Base-by-base conservation (phyloP, 257 asterid species). In the Scutellaria baicalensis region DNA sequence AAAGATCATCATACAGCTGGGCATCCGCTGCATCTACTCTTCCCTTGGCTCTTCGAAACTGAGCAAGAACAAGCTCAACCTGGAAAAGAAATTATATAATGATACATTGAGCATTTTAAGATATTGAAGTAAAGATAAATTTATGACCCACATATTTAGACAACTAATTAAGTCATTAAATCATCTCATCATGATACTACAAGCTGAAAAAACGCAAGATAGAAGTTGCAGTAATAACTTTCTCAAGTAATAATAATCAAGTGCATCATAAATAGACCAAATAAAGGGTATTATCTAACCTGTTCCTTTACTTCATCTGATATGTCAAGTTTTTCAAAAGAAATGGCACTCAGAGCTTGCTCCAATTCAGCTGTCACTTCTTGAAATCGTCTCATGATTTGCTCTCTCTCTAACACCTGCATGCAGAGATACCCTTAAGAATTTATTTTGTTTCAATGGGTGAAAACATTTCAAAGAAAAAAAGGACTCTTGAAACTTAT, bases 261-360 rank as follows among this genome's bases (percentile, higher is more conserved):
- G 18, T 23, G 20, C 33, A 56, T 38, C 42, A 44, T 33, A 27
- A 10, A 45, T 57, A 12, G 45, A 72, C 66, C 49, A 59, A 45
- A 59, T 13, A 52, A 64, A 66, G 57, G 57, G 57, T 8, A 35
- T 43, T 36, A 8, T 21, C 75, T 74, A 59, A 94, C 99, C 88
- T 91, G 99, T 71, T 94, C 99, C 77, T 94, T 89, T 47, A 94
- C 97, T 86, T 94, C 98, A 82, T 91, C 97, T 16, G 98, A 86
- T 63, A 94, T 86, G 81, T 91, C 97, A 35, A 94, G 98, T 57
- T 83, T 81, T 71, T 91, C 97, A 51, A 77, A 85, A 58, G 94
- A 81, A 85, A 89, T 82, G 75, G 86, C 85, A 79, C 84, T 80
- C 52, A 94, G 88, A 72, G 97, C 89, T 62, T 86, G 93, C 82